Evolutionary conservation across 2,329 filamentous ascomycete genomes (phyloP).

Genomic region (Zalaria obscura): DNA sequence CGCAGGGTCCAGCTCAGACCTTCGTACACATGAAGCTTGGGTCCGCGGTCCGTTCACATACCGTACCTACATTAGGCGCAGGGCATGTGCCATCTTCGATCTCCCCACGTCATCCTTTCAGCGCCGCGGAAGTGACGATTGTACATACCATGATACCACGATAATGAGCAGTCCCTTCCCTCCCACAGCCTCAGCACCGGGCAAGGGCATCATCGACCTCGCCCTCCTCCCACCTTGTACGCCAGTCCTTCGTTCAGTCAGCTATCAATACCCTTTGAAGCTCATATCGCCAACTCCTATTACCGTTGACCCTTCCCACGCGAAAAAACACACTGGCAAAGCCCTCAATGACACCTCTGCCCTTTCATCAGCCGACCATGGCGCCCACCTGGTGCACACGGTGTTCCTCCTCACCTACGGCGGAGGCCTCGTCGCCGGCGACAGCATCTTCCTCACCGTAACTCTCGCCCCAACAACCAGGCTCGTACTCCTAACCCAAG

Average conservation of each 20-base stretch:
- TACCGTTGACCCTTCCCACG: constrained; percentile 47
- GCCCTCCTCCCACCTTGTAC: constrained; percentile 55
- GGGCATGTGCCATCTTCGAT: too few species aligned
- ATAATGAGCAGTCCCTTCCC: constrained; percentile 55
- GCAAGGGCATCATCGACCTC: constrained; percentile 64
- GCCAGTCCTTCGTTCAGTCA: constrained; percentile 59
- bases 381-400: constrained; percentile 47
- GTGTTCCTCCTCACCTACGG: constrained; percentile 91
- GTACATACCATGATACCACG: not conserved
- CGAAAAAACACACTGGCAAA: too few species aligned
- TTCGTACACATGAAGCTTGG: too few species aligned
- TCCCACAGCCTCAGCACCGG: constrained; percentile 56
- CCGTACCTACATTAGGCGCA: too few species aligned
- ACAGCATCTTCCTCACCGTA: constrained; percentile 62
- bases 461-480: constrained; percentile 49
- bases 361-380: constrained; percentile 6
- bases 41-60: too few species aligned
- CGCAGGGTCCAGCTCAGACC: too few species aligned
- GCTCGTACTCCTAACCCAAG: constrained; percentile 49
- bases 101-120: not conserved
- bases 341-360: too few species aligned
- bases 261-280: constrained; percentile 91
- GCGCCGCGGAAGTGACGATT: not conserved
- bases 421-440: constrained; percentile 80
- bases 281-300: constrained; percentile 77